Base-by-base conservation (phyloP, 495 filamentous ascomycete genomes). In the Chaetomium fimeti region DNA sequence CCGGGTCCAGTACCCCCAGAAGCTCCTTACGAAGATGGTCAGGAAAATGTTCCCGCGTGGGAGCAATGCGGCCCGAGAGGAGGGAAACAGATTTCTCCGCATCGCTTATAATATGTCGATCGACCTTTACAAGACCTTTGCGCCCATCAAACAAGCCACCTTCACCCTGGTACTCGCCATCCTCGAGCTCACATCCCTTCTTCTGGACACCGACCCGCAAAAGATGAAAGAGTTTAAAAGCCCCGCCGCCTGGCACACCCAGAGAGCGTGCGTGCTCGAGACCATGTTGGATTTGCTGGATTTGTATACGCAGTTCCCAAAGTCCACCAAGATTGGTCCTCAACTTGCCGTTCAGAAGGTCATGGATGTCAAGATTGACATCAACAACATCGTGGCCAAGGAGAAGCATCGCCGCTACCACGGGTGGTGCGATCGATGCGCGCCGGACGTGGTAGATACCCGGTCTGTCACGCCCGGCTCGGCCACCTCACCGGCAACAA, bases 101-200 rank as follows among this genome's bases (percentile, higher is more conserved):
- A 78, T 84, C 5, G 89, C 91, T 0, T 95, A 90, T 75, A 87
- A 89, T 71, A 89, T 97, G 67, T 89, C 87, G 15, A 82, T 92
- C 58, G 94, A 98, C 75, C 78, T 96, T 20, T 95, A 97, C 74
- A 90, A 92, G 68, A 98, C 94, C 5, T 95, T 91, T 74, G 88
- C 89, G 7, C 94, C 93, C 20, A 79, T 98, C 40, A 98, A 97
- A 76, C 91, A 96, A 63, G 88, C 86, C 0, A 87, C 88, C 5
- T 82, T 86, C 22, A 88, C 90, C 5, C 86, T 97, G 78, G 91
- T 92, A 4, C 79, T 94, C 53, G 87, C 87, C n/a, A 86, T 89
- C 69, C 77, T 96, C 3, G 91, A 95, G 74, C 84, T 98, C 45
- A 87, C 92, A 2, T 82, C 87, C 2, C 83, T 89, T 27, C 72